Conservation (phyloP, 441 rosid species). For the Bruguiera hainesii region DNA sequence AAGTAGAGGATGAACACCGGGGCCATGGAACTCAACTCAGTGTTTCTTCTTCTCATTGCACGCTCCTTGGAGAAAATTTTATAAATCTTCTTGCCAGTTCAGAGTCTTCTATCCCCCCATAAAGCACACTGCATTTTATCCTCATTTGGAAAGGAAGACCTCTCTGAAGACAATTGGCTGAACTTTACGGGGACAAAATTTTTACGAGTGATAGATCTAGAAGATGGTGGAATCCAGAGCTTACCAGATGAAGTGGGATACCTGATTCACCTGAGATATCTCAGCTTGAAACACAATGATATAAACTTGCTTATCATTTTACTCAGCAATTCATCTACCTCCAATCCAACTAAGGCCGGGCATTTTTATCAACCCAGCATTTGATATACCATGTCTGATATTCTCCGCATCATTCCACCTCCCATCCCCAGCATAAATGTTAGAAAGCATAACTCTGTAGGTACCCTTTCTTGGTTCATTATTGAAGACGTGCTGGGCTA, state of each 20-base stretch:
- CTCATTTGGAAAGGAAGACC: conserved; percentile 28
- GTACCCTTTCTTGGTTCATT: conserved; percentile 52
- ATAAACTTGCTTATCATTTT: conserved; percentile 2
- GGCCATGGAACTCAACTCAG: conserved; percentile 21
- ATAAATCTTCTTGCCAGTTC: conserved; percentile 9
- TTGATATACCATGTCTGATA: conserved; percentile 45
- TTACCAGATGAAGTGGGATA: conserved; percentile 38
- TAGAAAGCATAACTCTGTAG: conserved; percentile 77
- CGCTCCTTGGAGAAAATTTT: conserved; percentile 20
- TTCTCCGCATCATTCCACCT: conserved; percentile 67
- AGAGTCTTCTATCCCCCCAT: conserved; percentile 15
- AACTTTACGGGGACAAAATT: conserved; percentile 33
- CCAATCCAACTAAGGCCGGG: conserved; percentile 65
- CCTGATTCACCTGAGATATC: conserved; percentile 38
- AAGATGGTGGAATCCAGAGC: conserved; percentile 26
- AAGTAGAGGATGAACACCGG: conserved; percentile 14
- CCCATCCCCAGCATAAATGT: conserved; percentile 66
- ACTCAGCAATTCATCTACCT: conserved; percentile 8
- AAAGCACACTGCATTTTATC: conserved; percentile 24
- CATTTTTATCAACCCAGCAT: conserved; percentile 34
- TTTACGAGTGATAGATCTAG: conserved; percentile 34
- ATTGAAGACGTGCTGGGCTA: conserved; percentile 47
- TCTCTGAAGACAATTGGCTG: conserved; percentile 32
- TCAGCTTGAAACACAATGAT: conserved; percentile 34
- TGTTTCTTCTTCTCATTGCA: conserved; percentile 19